These are phyloP conservation scores for Coemansia sp. DNA, from an alignment of 192 early-diverging fungal species.

Conservation along the genomic window DNA sequence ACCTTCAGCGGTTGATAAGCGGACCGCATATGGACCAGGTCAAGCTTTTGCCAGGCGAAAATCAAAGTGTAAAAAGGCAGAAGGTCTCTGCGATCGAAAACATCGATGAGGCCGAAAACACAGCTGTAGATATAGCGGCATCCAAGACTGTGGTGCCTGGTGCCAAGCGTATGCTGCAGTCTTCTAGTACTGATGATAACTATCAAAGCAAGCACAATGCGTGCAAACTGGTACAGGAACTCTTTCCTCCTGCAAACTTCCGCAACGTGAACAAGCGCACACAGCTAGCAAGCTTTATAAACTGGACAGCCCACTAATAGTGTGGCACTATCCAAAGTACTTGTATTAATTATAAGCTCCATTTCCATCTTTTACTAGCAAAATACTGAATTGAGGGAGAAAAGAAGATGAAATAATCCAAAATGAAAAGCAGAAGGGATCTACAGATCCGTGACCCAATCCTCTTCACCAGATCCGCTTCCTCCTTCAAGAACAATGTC, in stretches of 20 bases:
- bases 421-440: background rate
- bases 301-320: conserved; percentile 3
- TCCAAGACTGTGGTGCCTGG: background rate
- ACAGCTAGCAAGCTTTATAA: conserved; percentile 29
- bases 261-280: conserved; percentile 44
- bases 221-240: conserved; percentile 23
- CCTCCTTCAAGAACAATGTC: conserved; percentile 34
- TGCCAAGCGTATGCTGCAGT: background rate
- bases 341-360: background rate
- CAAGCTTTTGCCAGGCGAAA: background rate
- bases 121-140: background rate
- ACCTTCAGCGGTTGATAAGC: conserved; percentile 51
- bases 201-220: conserved; percentile 20
- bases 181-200: background rate
- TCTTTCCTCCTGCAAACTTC: conserved; percentile 51
- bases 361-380: background rate
- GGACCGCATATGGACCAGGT: conserved; percentile 18
- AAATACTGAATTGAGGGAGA: background rate
- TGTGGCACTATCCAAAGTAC: background rate
- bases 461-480: conserved; percentile 29
- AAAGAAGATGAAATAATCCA: background rate
- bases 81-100: background rate
- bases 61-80: background rate
- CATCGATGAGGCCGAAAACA: background rate
- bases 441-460: conserved; percentile 48